A percentile compares a stretch with the other conserved stretches of the same genome.
Evolutionary conservation across 139 green algal genomes (phyloP).

Genomic region (Haematococcus lacustris): DNA sequence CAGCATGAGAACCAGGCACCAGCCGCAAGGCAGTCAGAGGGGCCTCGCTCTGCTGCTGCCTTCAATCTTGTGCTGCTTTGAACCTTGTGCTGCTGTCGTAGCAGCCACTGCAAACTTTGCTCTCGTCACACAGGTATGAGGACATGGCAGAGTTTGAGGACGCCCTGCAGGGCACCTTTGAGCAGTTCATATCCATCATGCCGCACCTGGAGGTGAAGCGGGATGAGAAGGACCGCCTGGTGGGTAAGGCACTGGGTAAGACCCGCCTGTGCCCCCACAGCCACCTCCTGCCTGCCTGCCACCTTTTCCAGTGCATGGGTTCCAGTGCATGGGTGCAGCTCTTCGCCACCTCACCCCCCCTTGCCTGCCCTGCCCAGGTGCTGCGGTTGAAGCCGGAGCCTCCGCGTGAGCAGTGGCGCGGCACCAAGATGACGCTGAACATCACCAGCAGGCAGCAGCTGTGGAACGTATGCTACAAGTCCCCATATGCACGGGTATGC

Average conservation of each 20-base stretch:
- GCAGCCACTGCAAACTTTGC: not conserved
- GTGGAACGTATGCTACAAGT: slow-evolving; percentile 48
- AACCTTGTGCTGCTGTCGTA: no score
- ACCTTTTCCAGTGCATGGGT: no score
- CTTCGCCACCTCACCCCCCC: no score
- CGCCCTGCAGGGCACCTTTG: slow-evolving; percentile 48
- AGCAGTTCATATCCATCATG: slow-evolving; percentile 47
- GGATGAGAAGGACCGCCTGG: slow-evolving; percentile 20
- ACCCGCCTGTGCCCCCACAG: no score
- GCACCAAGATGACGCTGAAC: slow-evolving; percentile 32
- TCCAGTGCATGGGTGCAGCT: no score
- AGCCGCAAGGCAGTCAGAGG: no score
- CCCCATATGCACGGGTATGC: slow-evolving; percentile 21
- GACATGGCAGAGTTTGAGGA: slow-evolving; percentile 67
- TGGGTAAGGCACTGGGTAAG: slow-evolving; percentile 10
- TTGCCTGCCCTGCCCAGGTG: no score
- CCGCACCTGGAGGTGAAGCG: slow-evolving; percentile 45
- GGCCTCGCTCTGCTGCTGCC: no score
- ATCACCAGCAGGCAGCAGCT: slow-evolving; percentile 33
- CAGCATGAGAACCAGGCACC: no score
- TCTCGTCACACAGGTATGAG: slow-evolving; percentile 40
- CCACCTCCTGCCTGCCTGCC: no score
- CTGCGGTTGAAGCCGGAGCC: slow-evolving; percentile 34
- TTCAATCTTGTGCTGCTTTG: no score
- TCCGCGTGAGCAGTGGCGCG: slow-evolving; percentile 27